phyloP scores from a whole-genome alignment of 805 yeast species.

The Saccharomyces jurei region DNA sequence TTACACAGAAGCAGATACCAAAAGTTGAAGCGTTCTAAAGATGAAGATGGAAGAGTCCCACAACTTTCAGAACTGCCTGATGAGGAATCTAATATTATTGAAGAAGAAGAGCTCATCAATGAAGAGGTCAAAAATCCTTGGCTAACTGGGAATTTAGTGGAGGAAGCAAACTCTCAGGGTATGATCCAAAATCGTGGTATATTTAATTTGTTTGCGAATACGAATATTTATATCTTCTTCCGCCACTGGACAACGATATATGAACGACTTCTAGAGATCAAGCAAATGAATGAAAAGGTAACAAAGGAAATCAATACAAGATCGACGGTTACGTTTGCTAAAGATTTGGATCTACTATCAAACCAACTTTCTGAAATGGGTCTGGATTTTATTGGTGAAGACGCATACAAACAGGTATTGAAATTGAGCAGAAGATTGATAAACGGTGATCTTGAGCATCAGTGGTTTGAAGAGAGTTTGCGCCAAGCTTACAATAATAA shows the following conservation, averaged over 20 bases:
- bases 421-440: conserved; percentile 65
- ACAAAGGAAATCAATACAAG: conserved; percentile 62
- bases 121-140: conserved; percentile 29
- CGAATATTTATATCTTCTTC: conserved; percentile 81
- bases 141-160: conserved; percentile 28
- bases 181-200: conserved; percentile 37
- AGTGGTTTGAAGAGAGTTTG: conserved; percentile 88
- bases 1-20: conserved; percentile 36
- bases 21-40: conserved; percentile 17
- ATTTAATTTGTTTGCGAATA: conserved; percentile 78
- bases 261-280: conserved; percentile 71
- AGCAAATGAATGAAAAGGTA: conserved; percentile 60
- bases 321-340: conserved; percentile 67
- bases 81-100: conserved; percentile 26
- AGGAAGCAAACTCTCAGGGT: conserved; percentile 26
- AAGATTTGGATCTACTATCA: conserved; percentile 73
- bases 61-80: conserved; percentile 14
- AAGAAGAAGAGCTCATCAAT: conserved; percentile 24
- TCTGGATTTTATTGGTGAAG: conserved; percentile 56
- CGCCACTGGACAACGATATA: conserved; percentile 77
- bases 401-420: conserved; percentile 74
- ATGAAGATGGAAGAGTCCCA: conserved; percentile 16
- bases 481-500: conserved; percentile 92
- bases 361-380: conserved; percentile 78
- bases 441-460: conserved; percentile 87